Evolutionary conservation across 2,329 filamentous ascomycete species (phyloP).

Genomic region (Berkeleyomyces basicola): DNA sequence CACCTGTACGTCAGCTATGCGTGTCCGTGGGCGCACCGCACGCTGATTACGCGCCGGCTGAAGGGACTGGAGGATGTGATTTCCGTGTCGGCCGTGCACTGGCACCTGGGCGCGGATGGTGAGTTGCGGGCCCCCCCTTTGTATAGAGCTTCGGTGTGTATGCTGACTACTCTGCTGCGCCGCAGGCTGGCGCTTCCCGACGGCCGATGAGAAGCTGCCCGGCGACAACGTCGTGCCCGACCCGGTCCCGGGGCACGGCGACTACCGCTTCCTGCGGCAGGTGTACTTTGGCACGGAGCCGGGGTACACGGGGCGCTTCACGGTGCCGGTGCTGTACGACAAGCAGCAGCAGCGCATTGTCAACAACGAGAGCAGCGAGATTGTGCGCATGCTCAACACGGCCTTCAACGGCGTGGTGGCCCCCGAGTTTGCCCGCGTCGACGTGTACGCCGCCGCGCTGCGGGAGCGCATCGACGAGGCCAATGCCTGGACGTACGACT

Average conservation of each 20-base stretch:
- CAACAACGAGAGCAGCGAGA: conserved; percentile 84
- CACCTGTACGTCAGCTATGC: conserved; percentile 92
- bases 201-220: conserved; percentile 35
- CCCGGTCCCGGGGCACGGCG: conserved; percentile 53
- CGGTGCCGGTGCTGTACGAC: conserved; percentile 76
- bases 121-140: conserved; percentile 16
- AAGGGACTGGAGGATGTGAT: conserved; percentile 86
- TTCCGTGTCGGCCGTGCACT: conserved; percentile 68
- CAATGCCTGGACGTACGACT: conserved; percentile 66
- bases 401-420: conserved; percentile 56
- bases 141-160: neutral
- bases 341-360: conserved; percentile 61
- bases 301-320: conserved; percentile 63
- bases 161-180: neutral
- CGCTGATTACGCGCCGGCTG: conserved; percentile 72
- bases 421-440: conserved; percentile 39
- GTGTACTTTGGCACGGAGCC: conserved; percentile 63
- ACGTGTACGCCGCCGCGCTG: conserved; percentile 50
- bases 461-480: conserved; percentile 53
- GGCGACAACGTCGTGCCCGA: conserved; percentile 49
- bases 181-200: conserved; percentile 57
- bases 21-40: conserved; percentile 84
- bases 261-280: conserved; percentile 52
- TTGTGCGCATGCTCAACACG: conserved; percentile 74
- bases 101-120: conserved; percentile 55